phyloP scores from a whole-genome alignment of 1,284 basidiomycete species.

The Quambalaria eucalypti region DNA sequence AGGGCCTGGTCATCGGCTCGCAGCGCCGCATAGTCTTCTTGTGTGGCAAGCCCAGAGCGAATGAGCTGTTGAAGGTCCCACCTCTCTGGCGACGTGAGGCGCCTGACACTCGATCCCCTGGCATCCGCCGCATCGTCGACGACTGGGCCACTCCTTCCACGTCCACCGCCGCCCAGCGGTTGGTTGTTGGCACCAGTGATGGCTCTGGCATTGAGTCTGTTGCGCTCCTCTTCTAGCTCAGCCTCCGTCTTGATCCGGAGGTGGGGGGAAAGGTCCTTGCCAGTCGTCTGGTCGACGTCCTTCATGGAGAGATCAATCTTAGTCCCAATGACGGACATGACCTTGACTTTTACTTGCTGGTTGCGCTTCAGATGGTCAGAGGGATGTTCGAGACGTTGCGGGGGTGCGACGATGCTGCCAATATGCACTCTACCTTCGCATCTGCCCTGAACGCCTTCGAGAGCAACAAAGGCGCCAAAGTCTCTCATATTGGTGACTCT shows the following conservation, averaged over 20 bases:
- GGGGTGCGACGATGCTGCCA: constrained; percentile 70
- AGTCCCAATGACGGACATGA: constrained; percentile 69
- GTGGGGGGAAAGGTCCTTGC: constrained; percentile 83
- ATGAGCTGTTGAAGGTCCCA: constrained; percentile 99
- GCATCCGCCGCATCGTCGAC: constrained; percentile 20
- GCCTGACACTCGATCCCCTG: constrained; percentile 56
- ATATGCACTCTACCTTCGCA: constrained; percentile 94
- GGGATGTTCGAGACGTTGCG: constrained; percentile 68
- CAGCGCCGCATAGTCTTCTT: constrained; percentile 90
- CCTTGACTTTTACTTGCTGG: constrained; percentile 76
- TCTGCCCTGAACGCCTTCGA: constrained; percentile 77
- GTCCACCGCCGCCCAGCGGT: constrained; percentile 37
- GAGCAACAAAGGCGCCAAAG: constrained; percentile 83
- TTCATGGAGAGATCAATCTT: constrained; percentile 87
- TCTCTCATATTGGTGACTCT: constrained; percentile 79
- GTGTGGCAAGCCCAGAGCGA: constrained; percentile 81
- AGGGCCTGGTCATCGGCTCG: constrained; percentile 56
- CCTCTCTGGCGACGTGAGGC: constrained; percentile 88
- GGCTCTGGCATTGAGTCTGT: constrained; percentile 16
- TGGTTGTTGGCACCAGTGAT: constrained; percentile 51
- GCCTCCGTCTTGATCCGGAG: constrained; percentile 84
- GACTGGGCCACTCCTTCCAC: constrained; percentile 4
- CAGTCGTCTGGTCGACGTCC: constrained; percentile 85
- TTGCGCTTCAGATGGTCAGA: constrained; percentile 74
- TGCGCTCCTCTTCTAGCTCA: constrained; percentile 52